Evolutionary conservation across 1,139 yeast species (phyloP).

Genomic region (Kodamaea anthophila): DNA sequence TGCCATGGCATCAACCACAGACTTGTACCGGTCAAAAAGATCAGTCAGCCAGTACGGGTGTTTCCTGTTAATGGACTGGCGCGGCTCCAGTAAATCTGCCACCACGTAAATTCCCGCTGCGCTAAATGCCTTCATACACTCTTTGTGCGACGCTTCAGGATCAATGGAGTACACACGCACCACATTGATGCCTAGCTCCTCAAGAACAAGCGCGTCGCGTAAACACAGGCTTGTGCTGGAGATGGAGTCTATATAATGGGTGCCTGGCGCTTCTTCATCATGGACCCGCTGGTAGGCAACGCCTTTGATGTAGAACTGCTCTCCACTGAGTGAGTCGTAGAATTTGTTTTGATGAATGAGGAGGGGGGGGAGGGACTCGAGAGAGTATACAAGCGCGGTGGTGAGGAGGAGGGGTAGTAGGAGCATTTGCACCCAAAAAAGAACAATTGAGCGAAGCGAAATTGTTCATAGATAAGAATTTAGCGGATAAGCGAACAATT

Average conservation of each 20-base stretch:
- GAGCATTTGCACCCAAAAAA: conserved; percentile 1
- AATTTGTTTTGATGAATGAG: conserved; percentile 45
- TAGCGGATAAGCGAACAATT: no score
- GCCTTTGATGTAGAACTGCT: conserved; percentile 53
- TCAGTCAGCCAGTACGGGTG: conserved; percentile 44
- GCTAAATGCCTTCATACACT: conserved; percentile 48
- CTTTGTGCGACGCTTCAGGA: conserved; percentile 45
- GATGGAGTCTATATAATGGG: conserved; percentile 47
- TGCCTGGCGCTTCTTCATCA: conserved; percentile 23
- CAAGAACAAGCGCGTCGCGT: conserved; percentile 45
- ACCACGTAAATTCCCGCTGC: conserved; percentile 52
- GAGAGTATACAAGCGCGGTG: no score
- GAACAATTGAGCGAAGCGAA: background rate
- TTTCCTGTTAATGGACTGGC: conserved; percentile 42
- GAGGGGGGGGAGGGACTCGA: no score
- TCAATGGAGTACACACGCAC: conserved; percentile 52
- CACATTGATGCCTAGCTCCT: conserved; percentile 45
- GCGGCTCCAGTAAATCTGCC: conserved; percentile 52
- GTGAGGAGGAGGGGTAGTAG: no score
- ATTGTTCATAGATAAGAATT: no score
- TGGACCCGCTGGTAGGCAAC: conserved; percentile 52
- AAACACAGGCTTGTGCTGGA: conserved; percentile 41
- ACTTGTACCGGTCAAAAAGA: conserved; percentile 31
- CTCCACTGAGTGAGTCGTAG: conserved; percentile 33
- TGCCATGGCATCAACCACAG: conserved; percentile 47